Evolutionary conservation across 768 basidiomycete genomes (phyloP), one percentile per base, ranked within the genome.

Genomic region (Xerocomus spinulosus): DNA sequence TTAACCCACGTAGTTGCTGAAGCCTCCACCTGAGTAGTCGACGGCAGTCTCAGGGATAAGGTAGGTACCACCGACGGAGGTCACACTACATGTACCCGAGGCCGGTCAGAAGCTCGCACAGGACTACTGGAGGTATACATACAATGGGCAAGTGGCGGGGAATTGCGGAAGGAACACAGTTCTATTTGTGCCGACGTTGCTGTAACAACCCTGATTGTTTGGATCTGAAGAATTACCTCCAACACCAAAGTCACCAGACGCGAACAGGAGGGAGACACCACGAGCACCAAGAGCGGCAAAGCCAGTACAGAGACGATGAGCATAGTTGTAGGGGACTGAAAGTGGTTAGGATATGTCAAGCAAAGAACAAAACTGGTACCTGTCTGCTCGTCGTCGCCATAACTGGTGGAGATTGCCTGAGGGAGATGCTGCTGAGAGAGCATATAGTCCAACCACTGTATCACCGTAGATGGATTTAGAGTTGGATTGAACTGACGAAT

Each of bases 321-420:
- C 82, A 54, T 75, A 85, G 46, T 63, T 69, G 43, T 61, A 44
- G n/a, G 85, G 83, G 20, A 87, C 82, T 81, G 36, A 2, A 17
- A 17, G 5, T 9, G 14, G 21, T 51, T n/a, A 59, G 47, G 41
- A 0, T 3, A 24, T 28, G 38, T 3, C 4, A 5, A 10, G 3
- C 18, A 17, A 36, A 2, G 25, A 37, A 36, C 0, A 26, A 18
- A 6, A n/a, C 32, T n/a, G n/a, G n/a, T n/a, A 82, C 83, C 78
- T 24, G 83, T 81, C 59, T 85, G 84, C 47, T 89, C 87, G 49
- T 79, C 75, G 39, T 88, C 85, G 4, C 75, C 82, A 58, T 88
- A 88, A 53, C 82, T 84, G 0, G 83, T 87, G 0, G 83, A 83
- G 33, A 89, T 85, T 5, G 78, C 70, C 52, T 78, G 74, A 13